phyloP scores from a whole-genome alignment of 2,329 filamentous ascomycete species.

The Lithohypha guttulata region DNA sequence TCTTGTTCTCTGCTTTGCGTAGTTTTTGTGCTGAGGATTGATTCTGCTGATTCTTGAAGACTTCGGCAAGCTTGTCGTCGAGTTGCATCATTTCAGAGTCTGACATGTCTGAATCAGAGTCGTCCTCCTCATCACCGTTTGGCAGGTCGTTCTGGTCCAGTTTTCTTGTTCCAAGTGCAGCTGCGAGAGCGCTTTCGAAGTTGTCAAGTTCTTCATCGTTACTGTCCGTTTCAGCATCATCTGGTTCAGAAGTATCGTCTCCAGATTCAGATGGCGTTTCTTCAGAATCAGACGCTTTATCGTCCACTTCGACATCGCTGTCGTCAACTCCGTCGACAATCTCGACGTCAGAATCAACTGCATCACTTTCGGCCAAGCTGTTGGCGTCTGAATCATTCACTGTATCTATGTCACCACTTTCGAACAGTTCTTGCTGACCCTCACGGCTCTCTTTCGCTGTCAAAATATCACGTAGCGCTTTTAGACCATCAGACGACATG shows the following conservation, averaged over 20 bases:
- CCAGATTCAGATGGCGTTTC: slow-evolving; percentile 32
- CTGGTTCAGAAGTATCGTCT: slow-evolving; percentile 31
- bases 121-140: slow-evolving; percentile 44
- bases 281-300: slow-evolving; percentile 30
- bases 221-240: slow-evolving; percentile 27
- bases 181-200: slow-evolving; percentile 66
- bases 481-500: slow-evolving; percentile 62
- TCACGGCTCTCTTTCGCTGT: slow-evolving; percentile 67
- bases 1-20: slow-evolving; percentile 74
- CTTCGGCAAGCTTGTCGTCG: slow-evolving; percentile 69
- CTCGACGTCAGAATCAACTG: slow-evolving; percentile 36
- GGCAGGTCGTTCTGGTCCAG: slow-evolving; percentile 44
- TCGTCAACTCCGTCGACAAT: slow-evolving; percentile 13
- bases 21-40: slow-evolving; percentile 30
- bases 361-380: slow-evolving; percentile 29
- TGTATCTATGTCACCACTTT: slow-evolving; percentile 52
- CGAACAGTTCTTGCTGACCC: slow-evolving; percentile 79
- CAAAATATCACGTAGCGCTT: slow-evolving; percentile 54
- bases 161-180: slow-evolving; percentile 62
- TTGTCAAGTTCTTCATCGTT: slow-evolving; percentile 44
- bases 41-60: slow-evolving; percentile 67
- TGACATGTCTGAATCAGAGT: slow-evolving; percentile 69
- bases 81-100: slow-evolving; percentile 92
- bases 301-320: slow-evolving; percentile 31
- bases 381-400: slow-evolving; percentile 40